Evolutionary conservation across 108 stramenopile species (phyloP), one percentile per base, ranked within the genome.

Genomic region (Craspedostauros australis): DNA sequence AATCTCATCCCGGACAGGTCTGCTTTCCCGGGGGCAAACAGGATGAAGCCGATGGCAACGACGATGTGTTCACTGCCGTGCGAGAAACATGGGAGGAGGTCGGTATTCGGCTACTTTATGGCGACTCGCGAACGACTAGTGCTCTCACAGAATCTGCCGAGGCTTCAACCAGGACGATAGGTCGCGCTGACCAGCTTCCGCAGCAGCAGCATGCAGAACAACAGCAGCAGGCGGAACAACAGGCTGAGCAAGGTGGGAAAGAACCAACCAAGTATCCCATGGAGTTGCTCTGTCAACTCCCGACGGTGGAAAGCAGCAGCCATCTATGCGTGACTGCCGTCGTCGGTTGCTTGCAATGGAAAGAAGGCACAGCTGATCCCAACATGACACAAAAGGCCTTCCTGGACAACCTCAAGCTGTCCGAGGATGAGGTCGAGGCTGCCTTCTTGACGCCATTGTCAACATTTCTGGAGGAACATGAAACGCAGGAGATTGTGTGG

Each of bases 11-110:
- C 5, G 86, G 86, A 7, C 73, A 87, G 57, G 79, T 83, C 1
- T 83, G 79, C 40, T 83, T 80, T 47, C 86, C 86, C 0, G 86
- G 86, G 0, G 86, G 79, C 4, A 68, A 61, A 36, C 79, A 81
- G 64, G 86, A 87, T 50, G 21, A 24, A 3, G 70, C 60, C 23
- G 84, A 86, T 51, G 4, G 50, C 0, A 63, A 57, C 0, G 77
- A 83, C 55, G 82, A 80, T 31, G 46, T 78, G 15, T 29, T 39
- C 12, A 87, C 86, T 0, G 86, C 80, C 0, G 33, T 83, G 22
- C 63, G 86, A 11, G 86, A 87, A 62, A 60, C 81, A 2, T 21
- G 37, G 11, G 86, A 87, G 52, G 86, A 87, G 69, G 72, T 83
- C 27, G 86, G 86, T 11, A 44, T 87, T n/a, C 32, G 70, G 27